phyloP scores from a whole-genome alignment of 768 basidiomycete species.

The Botryobasidium botryosum region DNA sequence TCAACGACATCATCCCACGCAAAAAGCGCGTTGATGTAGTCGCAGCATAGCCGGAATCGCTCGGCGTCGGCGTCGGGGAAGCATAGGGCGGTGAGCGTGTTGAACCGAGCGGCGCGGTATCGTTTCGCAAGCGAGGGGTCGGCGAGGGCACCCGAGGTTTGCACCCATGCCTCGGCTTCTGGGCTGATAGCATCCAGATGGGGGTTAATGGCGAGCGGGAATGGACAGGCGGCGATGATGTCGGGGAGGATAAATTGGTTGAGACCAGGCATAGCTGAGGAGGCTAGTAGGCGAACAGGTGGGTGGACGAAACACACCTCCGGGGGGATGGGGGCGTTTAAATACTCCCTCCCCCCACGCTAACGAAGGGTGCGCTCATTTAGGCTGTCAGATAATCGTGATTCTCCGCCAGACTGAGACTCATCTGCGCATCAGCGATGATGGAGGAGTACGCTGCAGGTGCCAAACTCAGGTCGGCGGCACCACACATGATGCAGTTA shows the following conservation, averaged over 20 bases:
- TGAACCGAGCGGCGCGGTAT: conserved; percentile 4
- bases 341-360: no score
- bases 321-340: no score
- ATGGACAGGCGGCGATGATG: conserved; percentile 4
- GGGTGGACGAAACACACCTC: no score
- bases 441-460: no score
- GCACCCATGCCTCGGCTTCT: conserved; percentile 3
- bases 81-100: conserved; percentile 8
- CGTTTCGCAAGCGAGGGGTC: conserved; percentile 1
- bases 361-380: no score
- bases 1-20: conserved; percentile 10
- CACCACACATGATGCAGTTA: no score
- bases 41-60: conserved; percentile 6
- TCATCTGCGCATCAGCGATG: no score
- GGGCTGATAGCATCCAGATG: neutral
- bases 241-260: conserved; percentile 9
- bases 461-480: no score
- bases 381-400: no score
- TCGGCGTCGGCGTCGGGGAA: conserved; percentile 8
- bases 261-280: no score
- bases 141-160: conserved; percentile 2
- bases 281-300: no score
- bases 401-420: no score
- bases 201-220: conserved; percentile 3
- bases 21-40: conserved; percentile 10